Evolutionary conservation across 192 early-diverging fungal genomes (phyloP), one percentile per base, ranked within the genome.

Genomic region (Podila epicladia): DNA sequence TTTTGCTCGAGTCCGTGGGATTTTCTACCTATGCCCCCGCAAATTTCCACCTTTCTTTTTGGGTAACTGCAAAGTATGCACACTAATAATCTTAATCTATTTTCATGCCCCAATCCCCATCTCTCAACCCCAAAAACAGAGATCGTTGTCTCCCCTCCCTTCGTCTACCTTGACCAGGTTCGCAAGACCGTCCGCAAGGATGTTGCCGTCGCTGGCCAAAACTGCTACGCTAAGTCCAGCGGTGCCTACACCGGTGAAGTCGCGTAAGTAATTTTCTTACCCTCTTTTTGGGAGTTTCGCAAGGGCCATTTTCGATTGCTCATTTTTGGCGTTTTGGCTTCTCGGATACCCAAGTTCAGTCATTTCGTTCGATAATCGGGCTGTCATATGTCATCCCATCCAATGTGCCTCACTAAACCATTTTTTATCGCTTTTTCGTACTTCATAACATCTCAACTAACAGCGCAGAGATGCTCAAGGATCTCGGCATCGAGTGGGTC

Each of bases 201-300:
- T 59, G 91, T 98, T 76, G 92, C 89, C 63, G 96, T 99, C 62
- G 93, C 97, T 64, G 97, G 96, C 69, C 97, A 99, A 87, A 99
- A 99, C 93, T 88, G 92, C 84, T 97, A 93, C 88, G 74, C 84
- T 72, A 91, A 95, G 82, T 57, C 89, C 62, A 93, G 89, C 80
- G 98, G 98, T 66, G 98, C 98, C 59, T 99, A 86, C 91, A 99
- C 98, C 60, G 98, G 98, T 64, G 98, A 99, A 85, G 93, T 96
- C 88, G 92, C 89, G 91, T 90, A 83, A 67, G 73, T 83, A 45
- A 7, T 61, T 61, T 33, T 31, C 31, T 4, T 61, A 2, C 59
- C 7, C 9, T 33, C 59, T 19, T 28, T 33, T 61, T 2, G 59
- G 19, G 26, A 2, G 59, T 0, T 32, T 33, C 12, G 26, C 35